Evolutionary conservation across 371 early-diverging fungal genomes (phyloP).

Genomic region (Haplosporangium sp.): DNA sequence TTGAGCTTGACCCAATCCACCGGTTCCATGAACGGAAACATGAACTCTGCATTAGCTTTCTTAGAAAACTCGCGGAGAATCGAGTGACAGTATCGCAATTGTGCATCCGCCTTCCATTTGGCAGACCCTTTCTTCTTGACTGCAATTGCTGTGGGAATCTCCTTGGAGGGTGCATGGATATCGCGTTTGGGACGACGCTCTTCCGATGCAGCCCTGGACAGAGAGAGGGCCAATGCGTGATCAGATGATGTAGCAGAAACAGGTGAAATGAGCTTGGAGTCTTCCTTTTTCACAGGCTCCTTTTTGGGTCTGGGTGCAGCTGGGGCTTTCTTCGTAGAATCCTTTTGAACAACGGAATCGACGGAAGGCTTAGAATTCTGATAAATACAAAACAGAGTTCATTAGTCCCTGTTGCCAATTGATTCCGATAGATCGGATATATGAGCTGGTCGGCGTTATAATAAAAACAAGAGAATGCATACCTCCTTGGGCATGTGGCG

Average conservation of each 20-base stretch:
- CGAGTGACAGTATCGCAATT: conserved; percentile 76
- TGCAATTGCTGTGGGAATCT: conserved; percentile 26
- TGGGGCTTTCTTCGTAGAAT: conserved; percentile 12
- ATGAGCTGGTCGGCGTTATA: neutral
- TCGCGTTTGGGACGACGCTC: conserved; percentile 77
- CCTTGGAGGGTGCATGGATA: conserved; percentile 70
- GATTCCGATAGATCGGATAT: neutral
- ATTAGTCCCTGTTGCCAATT: neutral
- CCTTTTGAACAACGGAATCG: conserved; percentile 1
- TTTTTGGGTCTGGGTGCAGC: conserved; percentile 23
- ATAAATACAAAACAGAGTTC: neutral
- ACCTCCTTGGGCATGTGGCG: conserved; percentile 72
- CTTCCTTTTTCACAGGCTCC: conserved; percentile 29
- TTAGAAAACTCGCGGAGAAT: conserved; percentile 85
- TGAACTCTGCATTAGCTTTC: conserved; percentile 73
- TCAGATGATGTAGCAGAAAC: conserved; percentile 2
- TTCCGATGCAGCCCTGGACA: conserved; percentile 55
- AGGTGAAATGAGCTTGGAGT: neutral
- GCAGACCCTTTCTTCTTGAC: conserved; percentile 58
- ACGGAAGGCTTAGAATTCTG: conserved; percentile 8
- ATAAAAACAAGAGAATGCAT: neutral
- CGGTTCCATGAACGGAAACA: conserved; percentile 87
- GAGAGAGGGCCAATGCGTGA: conserved; percentile 1
- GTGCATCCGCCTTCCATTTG: conserved; percentile 64
- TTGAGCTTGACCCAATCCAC: conserved; percentile 93